Base-by-base conservation (phyloP, 441 rosid genomes). In the Melastoma candidum region DNA sequence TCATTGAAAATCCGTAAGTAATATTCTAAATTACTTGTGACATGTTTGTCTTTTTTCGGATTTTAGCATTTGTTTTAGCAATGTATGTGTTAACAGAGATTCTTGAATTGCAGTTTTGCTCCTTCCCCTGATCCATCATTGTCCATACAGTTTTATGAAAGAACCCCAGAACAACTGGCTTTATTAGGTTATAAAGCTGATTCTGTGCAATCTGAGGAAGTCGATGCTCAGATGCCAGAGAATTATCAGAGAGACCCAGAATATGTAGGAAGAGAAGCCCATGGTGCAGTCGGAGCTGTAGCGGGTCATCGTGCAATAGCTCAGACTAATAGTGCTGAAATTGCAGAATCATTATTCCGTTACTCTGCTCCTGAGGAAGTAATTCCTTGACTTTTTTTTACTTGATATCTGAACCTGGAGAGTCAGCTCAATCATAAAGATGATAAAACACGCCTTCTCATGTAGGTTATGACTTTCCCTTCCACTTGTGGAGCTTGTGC, bases 281-380 rank as follows among this genome's bases (percentile, higher is more conserved):
- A 86, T 75, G 93, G 96, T 66, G 71, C 88, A 24, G 71, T 89
- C 48, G 98, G 98, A 70, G 95, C 95, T 58, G 74, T 64, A 47
- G 87, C 84, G 58, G 88, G 95, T 58, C 98, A 89, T 50, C 80
- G 82, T 45, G 89, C 93, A 12, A 89, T 93, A 76, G 95, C 93
- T 55, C 98, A 86, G 63, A 86, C 90, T 64, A 84, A 77, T 54
- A 83, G 75, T 72, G 78, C 84, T 47, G 94, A 82, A 51, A 80
- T 90, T 44, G 76, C 95, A 1, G 95, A 87, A 22, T 78, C 83
- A 69, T 71, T 89, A 63, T 89, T 76, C 64, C 76, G 83, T 48
- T 89, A 93, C 71, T 36, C 82, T 59, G 85, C 97, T 10, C 98
- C 97, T 7, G 97, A 93, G 76, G 98, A 88, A 79, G 98, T 82